A percentile compares a stretch with the other conserved stretches of the same genome.
Evolutionary conservation across 2,329 filamentous ascomycete species (phyloP).

Genomic region (Fusarium multiceps): DNA sequence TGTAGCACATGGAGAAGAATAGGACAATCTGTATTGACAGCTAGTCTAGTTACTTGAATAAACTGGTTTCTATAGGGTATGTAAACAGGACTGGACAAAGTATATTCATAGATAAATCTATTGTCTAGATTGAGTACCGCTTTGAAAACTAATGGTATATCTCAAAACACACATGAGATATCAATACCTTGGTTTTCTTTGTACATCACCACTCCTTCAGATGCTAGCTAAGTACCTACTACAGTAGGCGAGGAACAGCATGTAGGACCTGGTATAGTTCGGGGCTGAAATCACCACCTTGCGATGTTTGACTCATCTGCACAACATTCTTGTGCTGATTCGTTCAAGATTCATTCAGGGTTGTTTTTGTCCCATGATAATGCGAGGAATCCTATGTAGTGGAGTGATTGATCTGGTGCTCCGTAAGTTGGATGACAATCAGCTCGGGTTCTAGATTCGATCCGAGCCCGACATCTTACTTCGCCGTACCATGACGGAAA

Average conservation of each 20-base stretch:
- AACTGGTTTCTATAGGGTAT: neutral
- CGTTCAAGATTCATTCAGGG: neutral
- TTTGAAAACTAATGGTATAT: neutral
- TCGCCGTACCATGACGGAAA: conserved; percentile 4
- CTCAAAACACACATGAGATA: neutral
- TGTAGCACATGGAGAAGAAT: no score
- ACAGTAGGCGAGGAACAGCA: neutral
- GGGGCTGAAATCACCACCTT: neutral
- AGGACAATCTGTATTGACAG: neutral
- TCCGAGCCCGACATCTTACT: conserved; percentile 36
- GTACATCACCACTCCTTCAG: neutral
- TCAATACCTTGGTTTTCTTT: neutral
- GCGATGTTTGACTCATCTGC: neutral
- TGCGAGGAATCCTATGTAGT: neutral
- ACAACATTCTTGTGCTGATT: neutral
- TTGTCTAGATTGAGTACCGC: neutral
- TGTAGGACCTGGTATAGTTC: neutral
- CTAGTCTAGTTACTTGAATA: no score
- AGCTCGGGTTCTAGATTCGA: conserved; percentile 27
- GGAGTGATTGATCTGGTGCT: neutral
- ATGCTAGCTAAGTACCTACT: neutral
- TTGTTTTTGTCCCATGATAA: neutral
- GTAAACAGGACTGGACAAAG: neutral
- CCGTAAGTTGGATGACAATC: conserved; percentile 3
- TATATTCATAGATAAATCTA: neutral